phyloP scores from a whole-genome alignment of 768 basidiomycete species.

The Russula compacta region DNA sequence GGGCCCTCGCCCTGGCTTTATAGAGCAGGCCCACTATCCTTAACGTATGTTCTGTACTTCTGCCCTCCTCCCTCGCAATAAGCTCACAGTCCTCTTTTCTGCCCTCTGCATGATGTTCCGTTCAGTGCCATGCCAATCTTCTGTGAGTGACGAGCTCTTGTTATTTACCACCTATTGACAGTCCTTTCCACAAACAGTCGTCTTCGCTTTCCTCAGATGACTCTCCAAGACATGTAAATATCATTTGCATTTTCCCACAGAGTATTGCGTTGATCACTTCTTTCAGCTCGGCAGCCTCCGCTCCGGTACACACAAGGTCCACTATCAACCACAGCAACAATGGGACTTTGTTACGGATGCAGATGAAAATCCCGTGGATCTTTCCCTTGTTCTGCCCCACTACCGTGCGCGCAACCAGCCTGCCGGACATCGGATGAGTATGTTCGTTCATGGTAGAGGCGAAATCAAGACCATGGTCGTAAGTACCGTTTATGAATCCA shows the following conservation, averaged over 20 bases:
- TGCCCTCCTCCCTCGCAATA: background rate
- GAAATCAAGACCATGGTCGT: conserved; percentile 69
- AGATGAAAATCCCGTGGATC: conserved; percentile 44
- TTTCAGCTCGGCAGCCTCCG: background rate
- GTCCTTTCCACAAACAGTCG: background rate
- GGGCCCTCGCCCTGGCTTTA: background rate
- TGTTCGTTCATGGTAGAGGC: conserved; percentile 47
- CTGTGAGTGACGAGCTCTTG: background rate
- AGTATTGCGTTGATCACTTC: background rate
- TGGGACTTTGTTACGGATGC: conserved; percentile 62
- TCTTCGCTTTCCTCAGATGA: conserved; percentile 12
- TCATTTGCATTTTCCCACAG: background rate
- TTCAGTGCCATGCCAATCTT: background rate
- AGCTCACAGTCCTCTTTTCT: background rate
- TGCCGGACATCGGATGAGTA: conserved; percentile 58
- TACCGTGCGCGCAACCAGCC: conserved; percentile 72
- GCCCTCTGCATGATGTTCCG: conserved; percentile 5
- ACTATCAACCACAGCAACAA: conserved; percentile 20
- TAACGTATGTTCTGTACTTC: background rate
- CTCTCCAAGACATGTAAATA: conserved; percentile 9
- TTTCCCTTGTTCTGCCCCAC: conserved; percentile 65
- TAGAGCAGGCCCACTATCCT: background rate
- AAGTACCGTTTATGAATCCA: conserved; percentile 26
- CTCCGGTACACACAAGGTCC: conserved; percentile 18
- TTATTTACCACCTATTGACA: background rate